Evolutionary conservation across 2,329 filamentous ascomycete species (phyloP), one percentile per base, ranked within the genome.

Genomic region (Aureobasidium musti): DNA sequence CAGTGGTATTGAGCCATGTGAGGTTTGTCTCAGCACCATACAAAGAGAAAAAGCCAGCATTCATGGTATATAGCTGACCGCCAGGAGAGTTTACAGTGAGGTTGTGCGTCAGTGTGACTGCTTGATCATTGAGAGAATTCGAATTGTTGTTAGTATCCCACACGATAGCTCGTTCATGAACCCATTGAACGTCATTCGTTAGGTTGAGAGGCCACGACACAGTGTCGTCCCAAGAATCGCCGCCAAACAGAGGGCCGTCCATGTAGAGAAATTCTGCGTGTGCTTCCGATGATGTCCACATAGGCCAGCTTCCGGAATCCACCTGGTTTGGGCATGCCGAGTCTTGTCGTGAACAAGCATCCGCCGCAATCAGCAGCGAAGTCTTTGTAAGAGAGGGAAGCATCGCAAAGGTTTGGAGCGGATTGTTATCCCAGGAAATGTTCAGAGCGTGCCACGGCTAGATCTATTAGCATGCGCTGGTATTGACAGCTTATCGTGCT

Each of bases 31-130:
- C 21, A n/a, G 17, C 52, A 1, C 63, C 63, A 17, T 57, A 47
- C 28, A 65, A 41, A 5, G 63, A 65, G 52, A 65, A 65, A 21
- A 19, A 65, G 3, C 63, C 63, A 33, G 30, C 52, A 19, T 65
- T 56, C 52, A 65, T 35, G 3, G 63, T 65, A 5, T 65, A 65
- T 5, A 14, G n/a, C 8, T 39, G 37, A 21, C 61, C 28, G 11
- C 28, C 39, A 17, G 63, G 63, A 21, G 10, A 65, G 19, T 59
- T 65, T 2, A 50, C 39, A 11, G 63, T 57, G 5, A 39, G n/a
- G 17, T 65, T 57, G 39, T 56, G 41, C 11, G 63, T 65, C 52
- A 57, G 39, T 11, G 37, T 49, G 6, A 33, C 30, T 4, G 63
- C 63, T 50, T 56, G 50, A 5, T 39, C 23, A n/a, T 49, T 37